Evolutionary conservation across 176 grass and related monocot genomes (phyloP).

Genomic region (Ensete glaucum): DNA sequence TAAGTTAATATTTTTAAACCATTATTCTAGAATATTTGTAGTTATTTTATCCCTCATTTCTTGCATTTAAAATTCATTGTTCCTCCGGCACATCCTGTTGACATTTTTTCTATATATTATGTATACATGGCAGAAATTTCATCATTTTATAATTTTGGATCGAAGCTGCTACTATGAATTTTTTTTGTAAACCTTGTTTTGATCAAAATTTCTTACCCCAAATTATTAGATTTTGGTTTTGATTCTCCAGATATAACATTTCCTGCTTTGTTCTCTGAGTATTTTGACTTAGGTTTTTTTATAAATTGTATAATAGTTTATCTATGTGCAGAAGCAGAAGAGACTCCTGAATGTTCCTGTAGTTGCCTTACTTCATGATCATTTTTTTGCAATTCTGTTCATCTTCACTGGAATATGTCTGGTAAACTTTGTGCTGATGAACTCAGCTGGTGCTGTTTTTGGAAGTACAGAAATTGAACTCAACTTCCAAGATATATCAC

Average conservation of each 20-base stretch:
- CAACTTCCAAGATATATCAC: constrained; percentile 79
- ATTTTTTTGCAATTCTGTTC: constrained; percentile 81
- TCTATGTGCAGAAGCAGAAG: constrained; percentile 72
- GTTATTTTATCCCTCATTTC: no score
- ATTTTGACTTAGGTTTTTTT: background rate
- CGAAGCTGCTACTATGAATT: no score
- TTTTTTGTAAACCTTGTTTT: background rate
- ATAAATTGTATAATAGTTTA: no score
- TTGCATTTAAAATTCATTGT: no score
- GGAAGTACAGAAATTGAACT: constrained; percentile 62
- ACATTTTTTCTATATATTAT: no score
- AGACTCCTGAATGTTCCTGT: constrained; percentile 34
- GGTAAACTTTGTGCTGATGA: constrained; percentile 88
- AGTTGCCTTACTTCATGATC: constrained; percentile 81
- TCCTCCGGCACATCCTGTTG: no score
- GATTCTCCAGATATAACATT: background rate
- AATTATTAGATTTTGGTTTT: background rate
- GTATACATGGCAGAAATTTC: no score
- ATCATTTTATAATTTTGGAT: no score
- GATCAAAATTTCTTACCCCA: constrained; percentile 13
- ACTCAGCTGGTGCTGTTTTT: constrained; percentile 75
- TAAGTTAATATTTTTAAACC: no score
- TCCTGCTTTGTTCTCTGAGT: background rate
- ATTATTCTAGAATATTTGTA: no score
- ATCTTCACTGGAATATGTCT: constrained; percentile 93